phyloP scores from a whole-genome alignment of 164 flowering plant species.

The Nymphaea thermarum region DNA sequence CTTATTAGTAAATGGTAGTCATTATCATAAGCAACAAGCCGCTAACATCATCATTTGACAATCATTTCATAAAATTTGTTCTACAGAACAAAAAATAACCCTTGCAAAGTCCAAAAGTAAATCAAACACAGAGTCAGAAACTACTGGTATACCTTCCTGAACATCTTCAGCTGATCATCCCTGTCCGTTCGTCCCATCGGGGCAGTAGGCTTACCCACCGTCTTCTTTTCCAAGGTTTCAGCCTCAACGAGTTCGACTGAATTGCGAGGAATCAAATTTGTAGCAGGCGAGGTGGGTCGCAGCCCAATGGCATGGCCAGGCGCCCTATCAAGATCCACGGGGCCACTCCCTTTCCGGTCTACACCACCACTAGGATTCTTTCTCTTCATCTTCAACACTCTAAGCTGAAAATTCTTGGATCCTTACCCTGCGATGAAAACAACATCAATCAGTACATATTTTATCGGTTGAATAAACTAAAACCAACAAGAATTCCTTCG shows the following conservation, averaged over 20 bases:
- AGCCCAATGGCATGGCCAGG: background rate
- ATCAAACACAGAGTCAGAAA: background rate
- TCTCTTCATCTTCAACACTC: background rate
- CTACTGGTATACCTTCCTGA: background rate
- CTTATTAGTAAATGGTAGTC: no score
- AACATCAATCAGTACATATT: background rate
- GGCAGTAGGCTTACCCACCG: background rate
- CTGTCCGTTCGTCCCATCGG: background rate
- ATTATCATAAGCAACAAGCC: no score
- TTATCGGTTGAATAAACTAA: no score
- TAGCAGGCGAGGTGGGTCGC: background rate
- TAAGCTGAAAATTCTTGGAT: background rate
- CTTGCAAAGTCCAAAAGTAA: background rate
- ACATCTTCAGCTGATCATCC: background rate
- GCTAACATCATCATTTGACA: no score
- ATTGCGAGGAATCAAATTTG: no score
- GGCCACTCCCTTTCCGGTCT: background rate
- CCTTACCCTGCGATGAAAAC: background rate
- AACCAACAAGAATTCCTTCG: background rate
- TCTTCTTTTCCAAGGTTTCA: background rate
- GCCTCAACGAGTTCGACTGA: background rate
- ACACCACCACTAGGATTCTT: background rate
- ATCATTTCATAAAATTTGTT: no score
- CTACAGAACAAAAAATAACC: background rate
- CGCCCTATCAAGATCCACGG: background rate